These are phyloP conservation scores for Puccinia sorghi DNA, from an alignment of 1,284 basidiomycete genomes.

Conservation along the genomic window DNA sequence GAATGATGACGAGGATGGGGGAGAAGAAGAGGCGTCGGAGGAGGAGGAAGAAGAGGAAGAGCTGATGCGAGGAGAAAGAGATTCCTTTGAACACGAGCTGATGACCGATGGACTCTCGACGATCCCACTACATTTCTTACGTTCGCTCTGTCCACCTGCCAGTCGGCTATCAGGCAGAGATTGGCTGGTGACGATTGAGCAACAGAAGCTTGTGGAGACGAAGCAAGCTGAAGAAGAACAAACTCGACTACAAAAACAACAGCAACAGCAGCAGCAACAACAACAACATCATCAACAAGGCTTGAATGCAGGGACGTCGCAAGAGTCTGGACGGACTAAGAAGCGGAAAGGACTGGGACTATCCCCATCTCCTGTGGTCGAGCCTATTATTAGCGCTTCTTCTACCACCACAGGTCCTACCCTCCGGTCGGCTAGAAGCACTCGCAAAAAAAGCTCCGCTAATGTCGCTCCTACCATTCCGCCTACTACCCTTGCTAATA, in stretches of 20 bases:
- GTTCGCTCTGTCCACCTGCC: slow-evolving; percentile 44
- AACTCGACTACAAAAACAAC: not conserved
- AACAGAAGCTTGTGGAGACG: slow-evolving; percentile 10
- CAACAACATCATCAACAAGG: slow-evolving; percentile 1
- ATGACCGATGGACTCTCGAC: slow-evolving; percentile 44
- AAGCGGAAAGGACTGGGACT: slow-evolving; percentile 32
- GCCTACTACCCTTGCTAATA: not conserved
- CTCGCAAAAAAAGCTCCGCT: slow-evolving; percentile 34
- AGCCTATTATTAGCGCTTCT: not conserved
- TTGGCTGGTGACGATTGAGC: slow-evolving; percentile 10
- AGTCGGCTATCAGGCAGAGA: slow-evolving; percentile 24
- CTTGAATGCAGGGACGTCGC: not conserved
- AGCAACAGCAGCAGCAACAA: slow-evolving; percentile 20
- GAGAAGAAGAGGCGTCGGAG: slow-evolving; percentile 34
- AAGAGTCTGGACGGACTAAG: slow-evolving; percentile 20
- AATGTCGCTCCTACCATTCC: not conserved
- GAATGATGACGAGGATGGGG: not conserved
- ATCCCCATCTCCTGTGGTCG: not conserved
- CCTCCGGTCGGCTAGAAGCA: slow-evolving; percentile 40
- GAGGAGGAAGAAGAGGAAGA: slow-evolving; percentile 15
- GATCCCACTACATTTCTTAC: slow-evolving; percentile 46
- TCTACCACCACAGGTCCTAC: slow-evolving; percentile 34
- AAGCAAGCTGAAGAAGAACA: slow-evolving; percentile 6
- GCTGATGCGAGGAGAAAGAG: slow-evolving; percentile 30
- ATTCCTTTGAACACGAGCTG: slow-evolving; percentile 49